Evolutionary conservation across 2,329 filamentous ascomycete species (phyloP), one percentile per base, ranked within the genome.

Genomic region (Fusarium liriodendri): DNA sequence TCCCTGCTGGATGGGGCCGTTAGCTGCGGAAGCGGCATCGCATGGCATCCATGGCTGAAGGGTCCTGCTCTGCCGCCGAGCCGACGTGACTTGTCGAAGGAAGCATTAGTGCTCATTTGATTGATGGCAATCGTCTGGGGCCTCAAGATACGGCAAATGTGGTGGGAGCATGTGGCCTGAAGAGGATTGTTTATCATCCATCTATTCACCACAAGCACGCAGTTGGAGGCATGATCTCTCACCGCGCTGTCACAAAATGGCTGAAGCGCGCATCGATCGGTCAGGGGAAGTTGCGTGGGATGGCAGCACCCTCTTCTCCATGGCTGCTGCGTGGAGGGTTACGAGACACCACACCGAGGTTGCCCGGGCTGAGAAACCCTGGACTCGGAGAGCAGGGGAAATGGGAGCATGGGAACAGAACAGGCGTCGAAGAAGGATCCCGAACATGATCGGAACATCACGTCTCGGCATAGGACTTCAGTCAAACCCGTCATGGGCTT

Each of bases 241-340:
- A 57, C n/a, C 50, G 25, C 40, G 33, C 38, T 63, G 59, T 62
- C 59, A 62, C 59, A 62, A 47, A 35, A 50, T 67, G 68, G 47
- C 42, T 64, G 64, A 66, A 62, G 62, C 35, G 71, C 62, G 71
- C 62, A 58, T 42, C 72, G 72, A 74, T 74, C 69, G 72, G 65
- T 64, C 72, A 74, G 72, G 72, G 72, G 72, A 74, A 72, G 61
- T 45, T 72, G 69, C 72, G 65, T 67, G 72, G 72, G 72, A 75
- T 74, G 69, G 42, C 47, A 70, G 59, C 72, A 72, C 69, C 72
- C 69, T 66, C 52, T 62, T 64, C 13, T 8, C 37, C 35, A 13
- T 22, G 47, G 61, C 32, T 64, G 62, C 69, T 74, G 72, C 42
- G 69, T 16, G 50, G 66, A 74, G 72, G 69, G 72, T 74, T 74